Evolutionary conservation across 2,329 filamentous ascomycete genomes (phyloP).

Genomic region (Monosporascus sp.): DNA sequence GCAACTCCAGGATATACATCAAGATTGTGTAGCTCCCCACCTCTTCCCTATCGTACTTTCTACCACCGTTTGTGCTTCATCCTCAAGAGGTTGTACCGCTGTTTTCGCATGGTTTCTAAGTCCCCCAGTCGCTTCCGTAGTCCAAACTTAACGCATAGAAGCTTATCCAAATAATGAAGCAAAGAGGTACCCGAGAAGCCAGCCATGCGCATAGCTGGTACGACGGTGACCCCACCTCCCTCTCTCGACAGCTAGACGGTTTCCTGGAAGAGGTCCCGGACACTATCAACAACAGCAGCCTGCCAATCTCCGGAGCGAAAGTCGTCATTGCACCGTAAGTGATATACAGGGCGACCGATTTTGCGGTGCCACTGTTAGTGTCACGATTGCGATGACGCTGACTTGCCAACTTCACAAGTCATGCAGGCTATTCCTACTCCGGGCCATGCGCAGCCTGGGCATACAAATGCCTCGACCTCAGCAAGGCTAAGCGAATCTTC

Average conservation of each 20-base stretch:
- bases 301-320: conserved; percentile 72
- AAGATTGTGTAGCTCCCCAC: too few species aligned
- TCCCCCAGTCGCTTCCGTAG: conserved; percentile 3
- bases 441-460: conserved; percentile 91
- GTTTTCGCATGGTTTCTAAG: too few species aligned
- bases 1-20: too few species aligned
- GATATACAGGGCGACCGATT: conserved; percentile 1
- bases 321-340: conserved; percentile 90
- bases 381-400: too few species aligned
- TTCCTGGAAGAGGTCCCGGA: conserved; percentile 71
- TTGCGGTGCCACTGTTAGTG: too few species aligned
- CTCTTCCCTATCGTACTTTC: too few species aligned
- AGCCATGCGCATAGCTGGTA: conserved; percentile 91
- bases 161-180: conserved; percentile 18
- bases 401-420: conserved; percentile 45
- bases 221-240: conserved; percentile 49
- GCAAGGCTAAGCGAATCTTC: conserved; percentile 79
- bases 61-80: too few species aligned
- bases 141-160: neutral
- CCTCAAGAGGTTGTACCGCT: too few species aligned
- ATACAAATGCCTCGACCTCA: conserved; percentile 83
- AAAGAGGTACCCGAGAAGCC: conserved; percentile 42
- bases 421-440: conserved; percentile 91
- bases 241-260: conserved; percentile 65
- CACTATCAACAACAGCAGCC: conserved; percentile 49